A percentile compares a stretch with the other conserved stretches of the same genome.
These are phyloP conservation scores for Taiozyma onychis DNA, from an alignment of 1,139 yeast species.

Conservation along the genomic window DNA sequence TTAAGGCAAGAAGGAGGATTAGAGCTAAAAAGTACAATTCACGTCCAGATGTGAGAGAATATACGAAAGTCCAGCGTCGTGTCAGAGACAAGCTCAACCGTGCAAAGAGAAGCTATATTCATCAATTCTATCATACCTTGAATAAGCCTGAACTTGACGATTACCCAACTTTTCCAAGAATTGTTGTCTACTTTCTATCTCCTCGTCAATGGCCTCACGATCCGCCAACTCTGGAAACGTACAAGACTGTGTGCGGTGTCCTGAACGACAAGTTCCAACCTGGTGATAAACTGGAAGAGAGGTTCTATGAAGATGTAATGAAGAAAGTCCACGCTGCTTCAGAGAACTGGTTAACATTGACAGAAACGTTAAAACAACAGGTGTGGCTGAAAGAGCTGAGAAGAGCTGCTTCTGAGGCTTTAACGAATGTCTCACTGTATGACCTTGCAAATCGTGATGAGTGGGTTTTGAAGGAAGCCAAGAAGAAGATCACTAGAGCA, in stretches of 20 bases:
- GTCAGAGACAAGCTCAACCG: constrained; percentile 30
- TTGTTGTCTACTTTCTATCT: constrained; percentile 40
- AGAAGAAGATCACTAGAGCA: constrained; percentile 7
- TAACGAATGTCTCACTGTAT: constrained; percentile 34
- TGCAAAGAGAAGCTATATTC: constrained; percentile 30
- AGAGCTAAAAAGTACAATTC: constrained; percentile 39
- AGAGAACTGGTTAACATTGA: constrained; percentile 36
- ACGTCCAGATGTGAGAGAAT: constrained; percentile 38
- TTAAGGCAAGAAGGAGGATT: constrained; percentile 33
- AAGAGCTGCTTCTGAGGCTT: constrained; percentile 37
- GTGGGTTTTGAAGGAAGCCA: constrained; percentile 31
- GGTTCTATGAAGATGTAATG: constrained; percentile 20
- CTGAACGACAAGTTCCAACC: constrained; percentile 20
- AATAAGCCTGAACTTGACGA: constrained; percentile 35
- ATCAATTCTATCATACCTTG: constrained; percentile 31
- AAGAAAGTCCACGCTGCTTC: constrained; percentile 35
- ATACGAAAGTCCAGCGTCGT: constrained; percentile 34
- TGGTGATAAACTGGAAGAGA: constrained; percentile 5
- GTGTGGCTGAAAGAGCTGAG: constrained; percentile 40
- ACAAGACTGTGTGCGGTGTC: constrained; percentile 25
- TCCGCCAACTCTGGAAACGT: constrained; percentile 41
- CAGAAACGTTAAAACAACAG: constrained; percentile 29
- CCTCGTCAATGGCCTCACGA: constrained; percentile 44
- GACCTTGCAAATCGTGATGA: constrained; percentile 37
- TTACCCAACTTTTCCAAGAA: constrained; percentile 41